phyloP scores from a whole-genome alignment of 306 rosid species.

The Astragalus membranaceus region DNA sequence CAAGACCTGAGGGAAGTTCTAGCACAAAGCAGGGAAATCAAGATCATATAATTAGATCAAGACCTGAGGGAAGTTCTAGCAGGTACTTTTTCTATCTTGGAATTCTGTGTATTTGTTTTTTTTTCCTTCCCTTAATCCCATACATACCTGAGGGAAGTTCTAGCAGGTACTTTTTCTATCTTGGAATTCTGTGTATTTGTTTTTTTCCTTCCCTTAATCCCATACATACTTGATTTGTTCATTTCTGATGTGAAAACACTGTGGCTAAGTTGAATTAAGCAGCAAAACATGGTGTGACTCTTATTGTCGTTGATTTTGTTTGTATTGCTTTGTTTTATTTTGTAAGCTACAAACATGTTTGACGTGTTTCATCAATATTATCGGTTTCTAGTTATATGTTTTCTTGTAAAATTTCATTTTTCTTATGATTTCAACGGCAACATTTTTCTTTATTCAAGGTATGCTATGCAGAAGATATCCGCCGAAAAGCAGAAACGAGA shows the following conservation, averaged over 20 bases:
- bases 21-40: slow-evolving; percentile 17
- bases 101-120: background rate
- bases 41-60: slow-evolving; percentile 32
- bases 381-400: background rate
- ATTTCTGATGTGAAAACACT: slow-evolving; percentile 9
- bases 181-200: background rate
- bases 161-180: slow-evolving; percentile 43
- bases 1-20: slow-evolving; percentile 2
- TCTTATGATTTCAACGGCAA: slow-evolving; percentile 5
- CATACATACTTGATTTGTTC: background rate
- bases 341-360: slow-evolving; percentile 5
- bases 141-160: slow-evolving; percentile 40
- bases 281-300: background rate
- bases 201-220: background rate
- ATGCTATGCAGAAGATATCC: slow-evolving; percentile 38
- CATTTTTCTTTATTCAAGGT: slow-evolving; percentile 33
- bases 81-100: slow-evolving; percentile 39
- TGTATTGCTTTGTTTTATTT: background rate
- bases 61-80: slow-evolving; percentile 38
- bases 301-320: background rate
- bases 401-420: background rate
- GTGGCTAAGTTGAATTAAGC: slow-evolving; percentile 9
- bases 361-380: background rate
- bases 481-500: slow-evolving; percentile 51
- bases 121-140: background rate